These are phyloP conservation scores for Talaromyces sp. DNA, from an alignment of 2,329 filamentous ascomycete species.

Conservation along the genomic window DNA sequence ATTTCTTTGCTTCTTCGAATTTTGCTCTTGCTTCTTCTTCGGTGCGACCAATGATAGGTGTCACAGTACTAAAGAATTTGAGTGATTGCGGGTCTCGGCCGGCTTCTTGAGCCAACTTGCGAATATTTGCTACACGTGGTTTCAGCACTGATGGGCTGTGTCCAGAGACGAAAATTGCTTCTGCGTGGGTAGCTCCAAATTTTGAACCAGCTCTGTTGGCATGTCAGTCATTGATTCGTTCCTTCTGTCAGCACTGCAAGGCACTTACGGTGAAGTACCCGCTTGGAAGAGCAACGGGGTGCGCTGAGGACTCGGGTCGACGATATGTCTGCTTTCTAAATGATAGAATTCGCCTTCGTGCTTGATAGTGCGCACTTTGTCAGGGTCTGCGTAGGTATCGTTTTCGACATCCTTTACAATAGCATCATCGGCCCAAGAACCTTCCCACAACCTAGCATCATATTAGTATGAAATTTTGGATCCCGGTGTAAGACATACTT, in stretches of 20 bases:
- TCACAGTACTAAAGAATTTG: constrained; percentile 56
- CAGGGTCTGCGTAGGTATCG: constrained; percentile 58
- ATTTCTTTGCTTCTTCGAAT: constrained; percentile 49
- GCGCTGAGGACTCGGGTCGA: constrained; percentile 56
- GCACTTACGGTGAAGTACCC: constrained; percentile 49
- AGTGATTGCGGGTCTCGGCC: constrained; percentile 57
- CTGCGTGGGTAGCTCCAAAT: constrained; percentile 58
- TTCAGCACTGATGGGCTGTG: constrained; percentile 51
- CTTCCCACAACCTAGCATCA: constrained; percentile 50
- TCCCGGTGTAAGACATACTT: constrained; percentile 43
- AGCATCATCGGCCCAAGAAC: constrained; percentile 58
- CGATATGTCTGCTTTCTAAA: constrained; percentile 47
- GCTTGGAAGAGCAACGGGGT: constrained; percentile 60
- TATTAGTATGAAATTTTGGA: background rate
- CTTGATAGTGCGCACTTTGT: constrained; percentile 59
- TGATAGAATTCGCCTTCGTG: constrained; percentile 57
- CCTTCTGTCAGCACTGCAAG: background rate
- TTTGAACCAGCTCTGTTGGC: constrained; percentile 47
- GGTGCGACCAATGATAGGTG: constrained; percentile 49
- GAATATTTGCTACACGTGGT: constrained; percentile 53
- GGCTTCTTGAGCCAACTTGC: constrained; percentile 48
- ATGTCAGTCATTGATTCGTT: background rate
- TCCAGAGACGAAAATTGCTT: constrained; percentile 59
- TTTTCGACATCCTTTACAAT: constrained; percentile 52
- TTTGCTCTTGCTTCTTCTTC: constrained; percentile 55